Evolutionary conservation across 23 red algal genomes (phyloP), one percentile per base, ranked within the genome.

Genomic region (Gracilaria gracilis): DNA sequence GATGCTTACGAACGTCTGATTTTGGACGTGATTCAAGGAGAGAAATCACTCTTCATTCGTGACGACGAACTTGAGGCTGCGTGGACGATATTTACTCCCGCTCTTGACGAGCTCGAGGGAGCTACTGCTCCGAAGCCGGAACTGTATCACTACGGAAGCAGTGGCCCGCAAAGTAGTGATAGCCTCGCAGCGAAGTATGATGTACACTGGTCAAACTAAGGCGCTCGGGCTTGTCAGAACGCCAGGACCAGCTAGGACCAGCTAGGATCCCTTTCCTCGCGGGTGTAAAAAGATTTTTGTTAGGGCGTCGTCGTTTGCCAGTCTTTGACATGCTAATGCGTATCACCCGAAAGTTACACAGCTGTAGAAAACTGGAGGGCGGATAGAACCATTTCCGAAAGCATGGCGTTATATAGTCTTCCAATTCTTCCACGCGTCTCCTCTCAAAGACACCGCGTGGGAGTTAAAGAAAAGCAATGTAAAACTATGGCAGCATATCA

Each of bases 1-100:
- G 96, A 98, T 61, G 96, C 96, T 42, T 98, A 98, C 73, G 96
- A 98, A 61, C 89, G 96, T 57, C 81, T 98, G 4, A 95, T 98
- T 35, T 65, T 98, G 71, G 96, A 98, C 84, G 96, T 94, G 14
- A 93, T 98, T 34, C 90, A 98, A 33, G 96, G 96, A 34, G 96
- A 98, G 73, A 98, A 98, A 67, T 87, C 88, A 21, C 87, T 98
- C 25, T 98, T 98, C 54, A 98, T 98, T 37, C 94, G 94, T 39
- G 93, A 95, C 72, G 96, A 98, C 48, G 93, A 98, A 82, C 75
- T 98, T 25, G 80, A 87, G 20, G 93, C 93, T 14, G 90, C 96
- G 1, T 98, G 96, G 96, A 83, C 93, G 16, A 93, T 95, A 39
- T 98, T 98, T 53, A 94, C 93, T 9, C 84, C 93, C 17, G 96